Conservation (phyloP, 2,329 filamentous ascomycete genomes). For the Colletotrichum sp. region DNA sequence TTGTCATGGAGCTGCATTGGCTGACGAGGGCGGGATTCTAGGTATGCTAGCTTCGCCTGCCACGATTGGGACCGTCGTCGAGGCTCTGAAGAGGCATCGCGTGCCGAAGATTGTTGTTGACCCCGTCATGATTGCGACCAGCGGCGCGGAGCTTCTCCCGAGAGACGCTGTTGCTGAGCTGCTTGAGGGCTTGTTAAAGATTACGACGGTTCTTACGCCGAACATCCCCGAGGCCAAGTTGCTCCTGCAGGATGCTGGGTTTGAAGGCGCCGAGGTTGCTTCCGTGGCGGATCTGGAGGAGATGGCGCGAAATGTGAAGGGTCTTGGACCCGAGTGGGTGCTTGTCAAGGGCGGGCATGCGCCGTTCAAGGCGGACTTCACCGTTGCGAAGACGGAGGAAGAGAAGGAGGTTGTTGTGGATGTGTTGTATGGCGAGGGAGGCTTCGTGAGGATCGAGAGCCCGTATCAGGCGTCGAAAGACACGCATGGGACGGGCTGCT, state of each 20-base stretch:
- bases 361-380: slow-evolving; percentile 72
- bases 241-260: slow-evolving; percentile 60
- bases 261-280: slow-evolving; percentile 45
- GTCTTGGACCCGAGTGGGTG: slow-evolving; percentile 78
- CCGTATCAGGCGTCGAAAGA: slow-evolving; percentile 76
- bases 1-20: not conserved
- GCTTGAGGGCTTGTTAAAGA: slow-evolving; percentile 64
- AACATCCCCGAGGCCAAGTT: slow-evolving; percentile 78
- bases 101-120: slow-evolving; percentile 71
- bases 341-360: slow-evolving; percentile 90
- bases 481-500: slow-evolving; percentile 95
- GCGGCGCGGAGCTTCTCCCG: slow-evolving; percentile 73
- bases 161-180: slow-evolving; percentile 67
- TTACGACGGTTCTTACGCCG: slow-evolving; percentile 74
- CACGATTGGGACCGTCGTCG: slow-evolving; percentile 72
- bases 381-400: slow-evolving; percentile 59
- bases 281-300: slow-evolving; percentile 69
- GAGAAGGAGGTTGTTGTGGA: slow-evolving; percentile 76
- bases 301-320: slow-evolving; percentile 69
- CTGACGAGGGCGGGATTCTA: slow-evolving; percentile 33
- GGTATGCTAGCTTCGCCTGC: slow-evolving; percentile 82
- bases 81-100: slow-evolving; percentile 62
- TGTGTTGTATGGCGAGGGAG: slow-evolving; percentile 69
- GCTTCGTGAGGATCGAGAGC: slow-evolving; percentile 67
- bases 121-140: slow-evolving; percentile 87